These are phyloP conservation scores for Blastobotrys parvus DNA, from an alignment of 805 yeast species.

Conservation along the genomic window DNA sequence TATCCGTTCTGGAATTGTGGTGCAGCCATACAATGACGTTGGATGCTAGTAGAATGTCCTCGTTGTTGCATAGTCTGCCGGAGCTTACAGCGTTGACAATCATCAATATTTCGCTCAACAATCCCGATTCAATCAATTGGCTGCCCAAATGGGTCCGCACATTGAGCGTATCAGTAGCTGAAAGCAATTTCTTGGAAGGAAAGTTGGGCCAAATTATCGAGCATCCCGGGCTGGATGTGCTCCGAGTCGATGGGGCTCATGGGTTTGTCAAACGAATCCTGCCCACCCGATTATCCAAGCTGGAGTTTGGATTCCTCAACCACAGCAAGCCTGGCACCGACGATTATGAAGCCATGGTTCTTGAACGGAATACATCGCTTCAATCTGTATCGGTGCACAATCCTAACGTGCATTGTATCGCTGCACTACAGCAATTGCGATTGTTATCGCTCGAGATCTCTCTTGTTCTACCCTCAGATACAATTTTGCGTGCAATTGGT, in stretches of 20 bases:
- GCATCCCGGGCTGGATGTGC: neutral
- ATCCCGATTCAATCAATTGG: neutral
- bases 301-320: neutral
- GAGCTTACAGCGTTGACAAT: neutral
- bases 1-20: neutral
- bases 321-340: too few species aligned
- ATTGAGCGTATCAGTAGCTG: neutral
- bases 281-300: neutral
- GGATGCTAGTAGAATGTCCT: neutral
- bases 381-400: too few species aligned
- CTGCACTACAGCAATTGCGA: too few species aligned
- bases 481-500: too few species aligned
- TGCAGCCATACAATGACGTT: neutral
- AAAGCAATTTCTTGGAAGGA: neutral
- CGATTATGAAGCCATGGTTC: too few species aligned
- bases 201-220: neutral
- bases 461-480: too few species aligned
- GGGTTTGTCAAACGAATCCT: neutral
- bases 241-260: neutral
- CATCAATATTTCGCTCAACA: neutral
- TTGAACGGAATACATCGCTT: too few species aligned
- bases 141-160: neutral
- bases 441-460: too few species aligned
- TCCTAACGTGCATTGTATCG: too few species aligned
- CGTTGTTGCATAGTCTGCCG: neutral